These are phyloP conservation scores for Cystobasidium ongulense DNA, from an alignment of 768 basidiomycete genomes.

Conservation along the genomic window DNA sequence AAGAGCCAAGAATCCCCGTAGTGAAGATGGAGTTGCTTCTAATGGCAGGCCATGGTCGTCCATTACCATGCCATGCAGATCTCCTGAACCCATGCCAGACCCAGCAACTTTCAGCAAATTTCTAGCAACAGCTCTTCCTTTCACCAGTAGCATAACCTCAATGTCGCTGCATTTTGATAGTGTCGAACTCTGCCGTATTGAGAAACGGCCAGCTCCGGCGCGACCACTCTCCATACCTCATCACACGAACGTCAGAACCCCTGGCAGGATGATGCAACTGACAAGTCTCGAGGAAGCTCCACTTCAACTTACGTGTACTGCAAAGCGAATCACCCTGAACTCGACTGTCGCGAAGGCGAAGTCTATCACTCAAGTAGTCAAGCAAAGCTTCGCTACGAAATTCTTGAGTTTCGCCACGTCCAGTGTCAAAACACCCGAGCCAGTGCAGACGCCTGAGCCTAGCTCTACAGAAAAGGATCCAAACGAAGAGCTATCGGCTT, in stretches of 20 bases:
- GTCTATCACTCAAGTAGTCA: slow-evolving; percentile 46
- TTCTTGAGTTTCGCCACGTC: slow-evolving; percentile 20
- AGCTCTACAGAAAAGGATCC: slow-evolving; percentile 40
- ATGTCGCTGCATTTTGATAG: slow-evolving; percentile 77
- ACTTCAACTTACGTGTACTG: slow-evolving; percentile 67
- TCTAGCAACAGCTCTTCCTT: slow-evolving; percentile 80
- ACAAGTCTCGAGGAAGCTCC: slow-evolving; percentile 47
- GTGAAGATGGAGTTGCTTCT: slow-evolving; percentile 37
- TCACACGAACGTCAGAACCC: background rate
- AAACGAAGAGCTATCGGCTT: slow-evolving; percentile 40
- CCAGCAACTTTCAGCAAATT: slow-evolving; percentile 81
- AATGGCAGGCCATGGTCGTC: slow-evolving; percentile 61
- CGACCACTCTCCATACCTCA: slow-evolving; percentile 46
- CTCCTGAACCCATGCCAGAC: slow-evolving; percentile 67
- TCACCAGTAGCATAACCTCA: slow-evolving; percentile 70
- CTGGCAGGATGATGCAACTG: slow-evolving; percentile 16
- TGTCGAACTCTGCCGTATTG: slow-evolving; percentile 49
- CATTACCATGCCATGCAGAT: slow-evolving; percentile 80
- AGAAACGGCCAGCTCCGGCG: slow-evolving; percentile 56
- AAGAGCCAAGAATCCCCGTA: slow-evolving; percentile 39
- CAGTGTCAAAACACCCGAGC: background rate
- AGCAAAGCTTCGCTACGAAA: slow-evolving; percentile 1
- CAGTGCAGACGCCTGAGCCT: background rate
- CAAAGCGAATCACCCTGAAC: slow-evolving; percentile 61
- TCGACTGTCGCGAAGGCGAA: slow-evolving; percentile 43